phyloP scores from a whole-genome alignment of 106 monocot species.

The Phalaenopsis aphrodite region DNA sequence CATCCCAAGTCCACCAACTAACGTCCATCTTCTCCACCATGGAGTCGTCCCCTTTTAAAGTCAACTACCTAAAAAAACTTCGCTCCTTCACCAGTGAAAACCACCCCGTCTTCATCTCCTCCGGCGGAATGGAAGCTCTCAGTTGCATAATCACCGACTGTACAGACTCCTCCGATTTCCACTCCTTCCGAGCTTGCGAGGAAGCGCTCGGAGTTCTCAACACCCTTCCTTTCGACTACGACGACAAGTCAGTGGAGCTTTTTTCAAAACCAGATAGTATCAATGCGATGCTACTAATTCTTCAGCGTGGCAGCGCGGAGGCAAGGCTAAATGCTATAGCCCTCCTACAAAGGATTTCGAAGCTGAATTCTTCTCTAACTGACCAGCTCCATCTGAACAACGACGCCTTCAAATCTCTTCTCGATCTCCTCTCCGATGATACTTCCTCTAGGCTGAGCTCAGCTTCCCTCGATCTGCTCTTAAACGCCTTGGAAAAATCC shows the following conservation, averaged over 20 bases:
- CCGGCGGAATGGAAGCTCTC: conserved; percentile 40
- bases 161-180: conserved; percentile 31
- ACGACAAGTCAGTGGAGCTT: conserved; percentile 18
- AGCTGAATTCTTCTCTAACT: neutral
- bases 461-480: conserved; percentile 43
- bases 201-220: conserved; percentile 48
- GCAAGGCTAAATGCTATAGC: conserved; percentile 44
- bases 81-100: conserved; percentile 8
- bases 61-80: conserved; percentile 44
- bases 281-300: conserved; percentile 35
- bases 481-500: conserved; percentile 24
- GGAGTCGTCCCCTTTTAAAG: conserved; percentile 58
- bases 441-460: conserved; percentile 41
- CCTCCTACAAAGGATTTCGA: conserved; percentile 37
- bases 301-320: conserved; percentile 62
- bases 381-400: conserved; percentile 16
- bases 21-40: conserved; percentile 25
- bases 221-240: conserved; percentile 31
- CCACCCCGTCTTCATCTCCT: conserved; percentile 16
- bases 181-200: conserved; percentile 47
- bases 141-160: conserved; percentile 15
- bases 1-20: conserved; percentile 14
- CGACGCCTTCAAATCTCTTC: conserved; percentile 44
- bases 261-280: conserved; percentile 43
- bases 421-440: conserved; percentile 78